Evolutionary conservation across 2,329 filamentous ascomycete species (phyloP), one percentile per base, ranked within the genome.

Genomic region (Aspergillus japonicus): DNA sequence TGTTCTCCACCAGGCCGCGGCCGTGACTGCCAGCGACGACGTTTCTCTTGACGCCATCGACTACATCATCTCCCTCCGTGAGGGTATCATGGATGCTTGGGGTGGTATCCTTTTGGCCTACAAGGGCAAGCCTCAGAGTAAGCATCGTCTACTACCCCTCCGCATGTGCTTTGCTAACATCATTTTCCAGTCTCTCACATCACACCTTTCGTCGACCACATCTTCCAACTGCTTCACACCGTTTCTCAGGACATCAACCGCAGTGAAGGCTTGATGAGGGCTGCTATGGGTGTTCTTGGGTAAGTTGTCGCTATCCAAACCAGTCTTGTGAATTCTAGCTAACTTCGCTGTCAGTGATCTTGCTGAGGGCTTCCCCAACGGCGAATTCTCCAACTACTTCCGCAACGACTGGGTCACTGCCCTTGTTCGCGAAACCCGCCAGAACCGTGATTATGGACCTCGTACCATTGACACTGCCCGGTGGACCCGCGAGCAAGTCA

Each of bases 1-100:
- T 74, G 94, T 99, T 16, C 83, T 99, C 64, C 92, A 97, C 78
- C 94, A 98, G 77, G 95, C 95, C 58, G 90, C 92, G 19, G 87
- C 85, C 49, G 92, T 99, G 58, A 90, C 88, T 33, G 86, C 91
- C 47, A 87, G 87, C 58, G 84, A 87, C 29, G 92, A 97, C 66
- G 88, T 90, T 60, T 90, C 90, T 54, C 95, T 93, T 69, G 95
- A 99, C 78, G 96, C 98, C 90, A 89, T 93, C 59, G 94, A 98
- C 78, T 99, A 99, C 74, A 89, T 99, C 68, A 87, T 96, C 65
- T 96, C 93, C 21, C 85, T 99, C 52, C 89, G 95, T 56, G 96
- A 99, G 75, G 95, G 94, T 68, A 98, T 99, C 67, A 96, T 98
- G 89, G 95, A 99, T 82, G 95, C 95, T 35, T 99, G 96, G 93